Percentiles rank a stretch among this genome's conserved stretches.
phyloP scores from a whole-genome alignment of 2,329 filamentous ascomycete genomes.

The Xylaria sp. region DNA sequence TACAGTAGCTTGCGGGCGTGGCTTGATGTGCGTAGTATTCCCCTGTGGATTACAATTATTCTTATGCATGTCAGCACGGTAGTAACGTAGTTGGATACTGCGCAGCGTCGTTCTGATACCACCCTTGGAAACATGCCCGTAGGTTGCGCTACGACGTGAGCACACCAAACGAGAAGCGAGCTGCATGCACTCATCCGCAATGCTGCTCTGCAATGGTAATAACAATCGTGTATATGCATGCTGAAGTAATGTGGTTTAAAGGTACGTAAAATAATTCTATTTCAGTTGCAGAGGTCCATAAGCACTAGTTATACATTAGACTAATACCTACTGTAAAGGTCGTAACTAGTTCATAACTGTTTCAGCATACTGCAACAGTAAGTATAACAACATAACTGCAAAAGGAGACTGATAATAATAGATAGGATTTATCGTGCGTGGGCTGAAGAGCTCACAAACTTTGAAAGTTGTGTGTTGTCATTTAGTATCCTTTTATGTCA shows the following conservation, averaged over 20 bases:
- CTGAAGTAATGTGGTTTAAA: not conserved
- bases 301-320: not conserved
- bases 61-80: slow-evolving; percentile 15
- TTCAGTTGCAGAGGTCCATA: not conserved
- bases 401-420: not conserved
- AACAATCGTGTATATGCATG: not conserved
- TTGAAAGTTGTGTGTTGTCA: not conserved
- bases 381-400: not conserved
- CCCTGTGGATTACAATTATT: not conserved
- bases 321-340: not conserved
- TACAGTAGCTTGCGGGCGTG: not conserved
- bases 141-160: not conserved
- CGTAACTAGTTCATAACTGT: not conserved
- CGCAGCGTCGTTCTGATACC: not conserved
- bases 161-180: not conserved
- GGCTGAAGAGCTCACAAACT: not conserved
- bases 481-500: not conserved
- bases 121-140: slow-evolving; percentile 1
- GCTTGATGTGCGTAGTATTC: not conserved
- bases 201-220: slow-evolving; percentile 5
- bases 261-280: not conserved
- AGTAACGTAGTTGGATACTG: not conserved
- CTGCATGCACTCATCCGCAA: not conserved
- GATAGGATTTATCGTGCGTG: not conserved
- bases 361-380: not conserved